Percentiles rank a stretch among this genome's conserved stretches.
Evolutionary conservation across 1,284 basidiomycete species (phyloP).

Genomic region (Dichomitus squalens): DNA sequence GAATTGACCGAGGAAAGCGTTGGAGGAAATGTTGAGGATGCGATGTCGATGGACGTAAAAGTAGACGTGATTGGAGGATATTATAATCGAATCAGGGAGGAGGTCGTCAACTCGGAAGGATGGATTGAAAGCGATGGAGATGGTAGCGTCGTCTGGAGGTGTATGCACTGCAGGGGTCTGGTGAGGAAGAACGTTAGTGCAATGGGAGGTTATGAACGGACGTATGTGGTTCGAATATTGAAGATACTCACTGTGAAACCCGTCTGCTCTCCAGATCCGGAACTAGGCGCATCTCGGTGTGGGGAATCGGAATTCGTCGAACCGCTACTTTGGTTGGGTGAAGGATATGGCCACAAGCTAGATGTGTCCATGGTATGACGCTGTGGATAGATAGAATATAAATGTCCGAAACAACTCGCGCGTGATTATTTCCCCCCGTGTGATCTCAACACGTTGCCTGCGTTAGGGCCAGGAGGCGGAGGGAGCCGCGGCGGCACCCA

Average conservation of each 20-base stretch:
- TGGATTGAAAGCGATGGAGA: slow-evolving; percentile 76
- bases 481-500: neutral
- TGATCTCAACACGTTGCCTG: neutral
- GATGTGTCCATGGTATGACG: neutral
- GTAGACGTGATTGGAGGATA: slow-evolving; percentile 72
- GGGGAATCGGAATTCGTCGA: neutral
- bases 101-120: slow-evolving; percentile 52
- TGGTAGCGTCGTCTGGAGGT: slow-evolving; percentile 33
- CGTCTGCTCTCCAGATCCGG: neutral
- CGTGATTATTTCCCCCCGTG: neutral
- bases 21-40: slow-evolving; percentile 34
- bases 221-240: neutral
- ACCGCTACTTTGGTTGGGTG: neutral
- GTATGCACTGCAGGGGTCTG: slow-evolving; percentile 1
- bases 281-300: neutral
- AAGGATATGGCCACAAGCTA: neutral
- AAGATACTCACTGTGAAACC: neutral
- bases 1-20: slow-evolving; percentile 36
- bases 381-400: neutral
- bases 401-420: neutral
- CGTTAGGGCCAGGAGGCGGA: neutral
- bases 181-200: neutral
- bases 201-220: too few species aligned
- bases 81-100: slow-evolving; percentile 58
- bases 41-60: slow-evolving; percentile 44